Base-by-base conservation (phyloP, 257 asterid species). In the Ophiorrhiza pumila region DNA sequence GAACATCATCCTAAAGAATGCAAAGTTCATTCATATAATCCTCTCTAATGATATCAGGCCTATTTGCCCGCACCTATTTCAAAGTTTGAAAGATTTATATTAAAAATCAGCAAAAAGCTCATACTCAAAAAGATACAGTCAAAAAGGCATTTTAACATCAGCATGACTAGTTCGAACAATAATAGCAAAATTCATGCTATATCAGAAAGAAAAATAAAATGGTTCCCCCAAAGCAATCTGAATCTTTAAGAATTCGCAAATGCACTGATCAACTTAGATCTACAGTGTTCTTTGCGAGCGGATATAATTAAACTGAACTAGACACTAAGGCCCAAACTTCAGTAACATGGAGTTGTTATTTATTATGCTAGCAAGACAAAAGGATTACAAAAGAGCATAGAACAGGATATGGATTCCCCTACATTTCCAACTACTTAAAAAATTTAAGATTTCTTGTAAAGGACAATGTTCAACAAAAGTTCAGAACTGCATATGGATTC, bases 21-120 rank as follows among this genome's bases (percentile, higher is more conserved):
- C 98, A 91, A 82, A 95, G 98, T 83, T 95, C 99, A 76, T 87
- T 95, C 99, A 95, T 95, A 79, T 95, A 95, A 85, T 95, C 99
- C 80, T 95, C 97, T 86, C 99, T 85, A 42, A 95, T 92, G 72
- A 95, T 95, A 90, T 95, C 99, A 61, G 99, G 99, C 79, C 99
- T 89, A 82, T 95, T 95, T 41, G 99, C 98, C 65, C 92, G 97
- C 69, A 95, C 99, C 99, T 95, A 80, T 73, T 58, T 45, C 32
- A 65, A 45, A 47, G 17, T 17, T 61, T 14, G 5, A 64, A 29
- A 2, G 56, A 29, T 61, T 52, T 61, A 20, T 35, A 57, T 37
- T 11, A 42, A 65, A 37, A 56, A 34, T 32, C 43, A 56, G 22
- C 18, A 23, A 45, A 29, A 12, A 39, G 4, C 12, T 29, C 6